These are phyloP conservation scores for Marasmius oreades DNA, from an alignment of 1,284 basidiomycete species.

Conservation along the genomic window DNA sequence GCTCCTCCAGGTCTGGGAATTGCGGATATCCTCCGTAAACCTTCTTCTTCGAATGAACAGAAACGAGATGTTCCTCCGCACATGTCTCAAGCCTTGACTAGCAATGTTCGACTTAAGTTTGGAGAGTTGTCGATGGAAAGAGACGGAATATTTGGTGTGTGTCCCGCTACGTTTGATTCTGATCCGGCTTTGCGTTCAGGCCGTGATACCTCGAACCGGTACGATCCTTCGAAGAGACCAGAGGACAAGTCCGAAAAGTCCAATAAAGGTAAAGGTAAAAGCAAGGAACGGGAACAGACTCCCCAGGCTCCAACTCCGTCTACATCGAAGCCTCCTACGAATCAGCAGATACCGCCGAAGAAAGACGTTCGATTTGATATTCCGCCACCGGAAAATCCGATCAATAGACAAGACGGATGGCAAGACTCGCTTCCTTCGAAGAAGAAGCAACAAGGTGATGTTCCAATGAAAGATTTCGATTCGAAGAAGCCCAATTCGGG, in stretches of 20 bases:
- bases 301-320: neutral
- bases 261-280: too few species aligned
- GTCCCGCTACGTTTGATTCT: neutral
- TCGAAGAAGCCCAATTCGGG: neutral
- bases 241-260: neutral
- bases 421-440: neutral
- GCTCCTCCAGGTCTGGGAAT: neutral
- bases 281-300: neutral
- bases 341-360: neutral
- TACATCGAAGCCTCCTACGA: neutral
- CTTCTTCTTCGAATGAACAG: neutral
- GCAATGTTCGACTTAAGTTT: neutral
- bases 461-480: neutral
- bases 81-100: neutral
- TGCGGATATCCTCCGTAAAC: neutral
- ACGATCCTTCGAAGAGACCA: neutral
- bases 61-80: neutral
- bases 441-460: neutral
- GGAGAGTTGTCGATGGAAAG: neutral
- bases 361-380: neutral
- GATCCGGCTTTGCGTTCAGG: neutral
- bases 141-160: neutral
- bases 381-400: neutral
- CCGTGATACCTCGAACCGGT: neutral
- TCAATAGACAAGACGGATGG: neutral